A percentile compares a stretch with the other conserved stretches of the same genome.
Evolutionary conservation across 1,139 yeast genomes (phyloP).

Genomic region (Hansenula lynferdii): DNA sequence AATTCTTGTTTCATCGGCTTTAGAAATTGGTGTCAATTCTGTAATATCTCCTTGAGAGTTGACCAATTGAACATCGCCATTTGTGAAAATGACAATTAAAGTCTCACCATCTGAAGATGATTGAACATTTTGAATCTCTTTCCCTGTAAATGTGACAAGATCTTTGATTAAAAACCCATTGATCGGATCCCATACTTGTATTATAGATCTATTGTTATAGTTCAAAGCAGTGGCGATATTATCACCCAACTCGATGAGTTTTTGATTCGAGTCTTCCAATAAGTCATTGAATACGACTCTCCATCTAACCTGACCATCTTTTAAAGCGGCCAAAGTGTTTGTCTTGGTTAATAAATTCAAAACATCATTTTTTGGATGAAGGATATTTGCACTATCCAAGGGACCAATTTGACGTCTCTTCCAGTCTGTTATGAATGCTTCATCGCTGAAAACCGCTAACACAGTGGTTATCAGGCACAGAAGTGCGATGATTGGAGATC

Average conservation of each 20-base stretch:
- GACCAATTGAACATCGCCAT: constrained; percentile 8
- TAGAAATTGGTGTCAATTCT: not conserved
- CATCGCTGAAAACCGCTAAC: constrained; percentile 24
- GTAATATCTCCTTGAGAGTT: constrained; percentile 1
- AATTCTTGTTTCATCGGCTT: constrained; percentile 6
- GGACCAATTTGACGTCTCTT: constrained; percentile 28
- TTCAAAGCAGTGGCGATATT: constrained; percentile 8
- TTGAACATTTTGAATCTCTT: constrained; percentile 1
- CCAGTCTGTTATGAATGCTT: constrained; percentile 32
- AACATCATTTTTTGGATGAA: constrained; percentile 11
- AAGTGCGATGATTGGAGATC: not conserved
- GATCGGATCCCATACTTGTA: constrained; percentile 16
- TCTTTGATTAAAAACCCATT: constrained; percentile 11
- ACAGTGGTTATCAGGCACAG: constrained; percentile 1
- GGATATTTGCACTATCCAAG: constrained; percentile 16
- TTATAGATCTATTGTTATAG: constrained; percentile 9
- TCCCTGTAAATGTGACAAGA: constrained; percentile 7
- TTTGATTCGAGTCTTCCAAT: constrained; percentile 3
- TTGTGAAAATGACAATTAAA: constrained; percentile 8
- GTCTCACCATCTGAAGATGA: not conserved
- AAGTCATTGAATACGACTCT: constrained; percentile 21
- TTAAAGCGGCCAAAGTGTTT: constrained; percentile 24
- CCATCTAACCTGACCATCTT: constrained; percentile 26
- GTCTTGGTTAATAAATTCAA: constrained; percentile 21
- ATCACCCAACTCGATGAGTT: constrained; percentile 2